Evolutionary conservation across 352 stramenopile species (phyloP).

Genomic region (Detonula confervacea): DNA sequence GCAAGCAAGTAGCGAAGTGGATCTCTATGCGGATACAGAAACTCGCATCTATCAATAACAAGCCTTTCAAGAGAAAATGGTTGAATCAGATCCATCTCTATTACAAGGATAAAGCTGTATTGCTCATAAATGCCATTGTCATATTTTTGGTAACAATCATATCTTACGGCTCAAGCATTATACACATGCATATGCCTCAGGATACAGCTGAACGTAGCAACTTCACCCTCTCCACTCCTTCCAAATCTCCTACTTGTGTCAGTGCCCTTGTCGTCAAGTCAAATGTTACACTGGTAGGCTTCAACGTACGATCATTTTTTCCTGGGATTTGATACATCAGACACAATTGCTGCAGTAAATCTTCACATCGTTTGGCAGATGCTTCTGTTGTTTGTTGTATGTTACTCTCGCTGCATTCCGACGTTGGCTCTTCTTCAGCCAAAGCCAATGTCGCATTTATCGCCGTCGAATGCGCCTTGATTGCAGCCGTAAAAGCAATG

Average conservation of each 20-base stretch:
- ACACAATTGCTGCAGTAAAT: conserved; percentile 45
- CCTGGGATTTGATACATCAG: conserved; percentile 30
- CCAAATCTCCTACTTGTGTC: conserved; percentile 25
- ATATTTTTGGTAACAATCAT: too few relatives aligned
- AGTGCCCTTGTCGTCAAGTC: conserved; percentile 43
- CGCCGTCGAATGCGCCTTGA: conserved; percentile 49
- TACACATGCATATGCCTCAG: too few relatives aligned
- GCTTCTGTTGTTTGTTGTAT: conserved; percentile 20
- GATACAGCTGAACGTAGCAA: too few relatives aligned
- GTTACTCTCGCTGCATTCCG: background rate
- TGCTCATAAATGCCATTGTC: too few relatives aligned
- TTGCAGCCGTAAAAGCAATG: conserved; percentile 45
- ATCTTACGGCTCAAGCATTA: too few relatives aligned
- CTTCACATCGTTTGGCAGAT: conserved; percentile 43
- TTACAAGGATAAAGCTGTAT: too few relatives aligned
- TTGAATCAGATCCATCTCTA: too few relatives aligned
- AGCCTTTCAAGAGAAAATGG: too few relatives aligned
- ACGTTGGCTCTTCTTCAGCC: background rate
- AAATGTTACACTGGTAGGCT: conserved; percentile 44
- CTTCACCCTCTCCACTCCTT: conserved; percentile 45
- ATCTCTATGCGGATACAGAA: too few relatives aligned
- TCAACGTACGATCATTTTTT: conserved; percentile 44
- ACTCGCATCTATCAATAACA: too few relatives aligned
- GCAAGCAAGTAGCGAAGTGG: too few relatives aligned
- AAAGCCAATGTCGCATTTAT: conserved; percentile 37